Evolutionary conservation across 805 yeast species (phyloP).

Genomic region (Candida easanensis): DNA sequence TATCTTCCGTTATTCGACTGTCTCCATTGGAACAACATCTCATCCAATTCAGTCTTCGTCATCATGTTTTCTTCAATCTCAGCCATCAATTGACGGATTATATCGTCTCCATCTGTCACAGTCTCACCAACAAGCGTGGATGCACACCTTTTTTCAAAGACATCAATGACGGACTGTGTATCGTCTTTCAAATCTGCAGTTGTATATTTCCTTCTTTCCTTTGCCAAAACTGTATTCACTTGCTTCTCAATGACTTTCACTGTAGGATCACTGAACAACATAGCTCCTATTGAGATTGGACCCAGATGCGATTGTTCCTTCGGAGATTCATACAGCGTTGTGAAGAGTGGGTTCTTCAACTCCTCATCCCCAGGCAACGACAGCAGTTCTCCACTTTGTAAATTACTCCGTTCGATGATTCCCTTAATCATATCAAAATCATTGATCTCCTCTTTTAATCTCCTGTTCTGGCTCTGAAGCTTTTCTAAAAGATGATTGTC

Average conservation of each 20-base stretch:
- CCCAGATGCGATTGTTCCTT: constrained; percentile 4
- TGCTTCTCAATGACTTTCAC: constrained; percentile 3
- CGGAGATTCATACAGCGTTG: constrained; percentile 3
- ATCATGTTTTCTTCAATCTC: constrained; percentile 9
- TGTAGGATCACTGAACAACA: constrained; percentile 1
- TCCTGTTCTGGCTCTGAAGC: background rate
- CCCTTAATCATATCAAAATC: background rate
- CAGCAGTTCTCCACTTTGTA: constrained; percentile 1
- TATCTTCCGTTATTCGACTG: constrained; percentile 1
- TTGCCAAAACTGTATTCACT: constrained; percentile 3
- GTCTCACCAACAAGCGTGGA: background rate
- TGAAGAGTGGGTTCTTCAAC: constrained; percentile 8
- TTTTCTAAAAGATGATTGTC: background rate
- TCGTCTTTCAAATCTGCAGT: constrained; percentile 1
- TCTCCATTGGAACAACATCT: background rate
- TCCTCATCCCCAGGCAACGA: constrained; percentile 2
- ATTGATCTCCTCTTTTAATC: background rate
- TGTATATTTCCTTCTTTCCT: constrained; percentile 8
- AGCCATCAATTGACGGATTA: constrained; percentile 1
- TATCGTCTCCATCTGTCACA: constrained; percentile 3
- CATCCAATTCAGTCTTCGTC: constrained; percentile 3
- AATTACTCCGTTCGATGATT: background rate
- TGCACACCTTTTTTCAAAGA: constrained; percentile 5
- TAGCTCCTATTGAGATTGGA: constrained; percentile 1
- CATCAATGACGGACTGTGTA: constrained; percentile 5